phyloP scores from a whole-genome alignment of 2,329 filamentous ascomycete genomes.

The Exophiala viscosa region DNA sequence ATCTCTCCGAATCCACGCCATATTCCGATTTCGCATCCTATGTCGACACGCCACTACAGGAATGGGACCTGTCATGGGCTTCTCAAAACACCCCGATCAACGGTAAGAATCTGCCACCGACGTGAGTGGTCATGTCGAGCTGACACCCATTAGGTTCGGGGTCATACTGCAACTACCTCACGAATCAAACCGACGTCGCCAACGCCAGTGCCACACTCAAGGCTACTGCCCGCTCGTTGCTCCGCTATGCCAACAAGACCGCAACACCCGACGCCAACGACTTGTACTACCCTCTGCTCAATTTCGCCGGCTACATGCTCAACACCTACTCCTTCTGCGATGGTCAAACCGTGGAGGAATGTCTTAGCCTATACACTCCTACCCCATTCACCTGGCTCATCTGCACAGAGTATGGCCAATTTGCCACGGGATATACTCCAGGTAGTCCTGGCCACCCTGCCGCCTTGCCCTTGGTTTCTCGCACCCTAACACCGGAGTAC shows the following conservation, averaged over 20 bases:
- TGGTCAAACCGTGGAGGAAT: background rate
- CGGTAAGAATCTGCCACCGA: background rate
- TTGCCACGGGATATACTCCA: slow-evolving; percentile 7
- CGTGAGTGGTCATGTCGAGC: slow-evolving; percentile 27
- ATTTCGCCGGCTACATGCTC: background rate
- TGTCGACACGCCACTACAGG: slow-evolving; percentile 44
- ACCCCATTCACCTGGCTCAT: background rate
- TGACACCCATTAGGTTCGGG: slow-evolving; percentile 50
- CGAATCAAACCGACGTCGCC: slow-evolving; percentile 42
- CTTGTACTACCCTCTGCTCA: slow-evolving; percentile 6
- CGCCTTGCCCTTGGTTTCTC: slow-evolving; percentile 64
- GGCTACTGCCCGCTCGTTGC: background rate
- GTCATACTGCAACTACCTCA: slow-evolving; percentile 50
- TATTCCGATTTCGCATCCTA: slow-evolving; percentile 40
- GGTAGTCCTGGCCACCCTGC: slow-evolving; percentile 2
- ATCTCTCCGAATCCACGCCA: slow-evolving; percentile 32
- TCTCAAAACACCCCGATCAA: slow-evolving; percentile 35
- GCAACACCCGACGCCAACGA: background rate
- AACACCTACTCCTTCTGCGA: background rate
- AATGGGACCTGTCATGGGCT: slow-evolving; percentile 51
- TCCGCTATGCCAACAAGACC: slow-evolving; percentile 4
- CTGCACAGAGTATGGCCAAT: slow-evolving; percentile 5
- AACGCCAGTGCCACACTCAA: slow-evolving; percentile 35
- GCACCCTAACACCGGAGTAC: slow-evolving; percentile 63
- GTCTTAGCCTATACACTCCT: background rate